These are phyloP conservation scores for Elaphomyces granulatus DNA, from an alignment of 495 filamentous ascomycete genomes.

Conservation along the genomic window DNA sequence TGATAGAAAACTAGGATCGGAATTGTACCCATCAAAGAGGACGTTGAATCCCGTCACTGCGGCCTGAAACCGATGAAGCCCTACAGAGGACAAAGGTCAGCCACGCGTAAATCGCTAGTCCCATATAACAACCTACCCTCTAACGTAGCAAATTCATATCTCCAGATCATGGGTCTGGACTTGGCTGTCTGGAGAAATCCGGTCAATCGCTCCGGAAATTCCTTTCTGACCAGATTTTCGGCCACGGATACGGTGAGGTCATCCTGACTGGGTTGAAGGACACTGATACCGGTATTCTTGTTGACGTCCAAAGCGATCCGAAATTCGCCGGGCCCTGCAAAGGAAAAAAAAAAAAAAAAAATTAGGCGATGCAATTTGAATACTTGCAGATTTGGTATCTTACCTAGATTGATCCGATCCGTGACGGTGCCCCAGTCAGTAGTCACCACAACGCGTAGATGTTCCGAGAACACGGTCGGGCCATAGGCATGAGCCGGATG, in stretches of 20 bases:
- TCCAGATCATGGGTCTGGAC: constrained; percentile 26
- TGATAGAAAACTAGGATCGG: constrained; percentile 1
- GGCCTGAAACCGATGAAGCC: constrained; percentile 61
- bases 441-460: constrained; percentile 51
- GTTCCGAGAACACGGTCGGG: constrained; percentile 52
- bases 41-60: constrained; percentile 66
- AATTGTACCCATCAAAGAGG: constrained; percentile 55
- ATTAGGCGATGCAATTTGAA: no score
- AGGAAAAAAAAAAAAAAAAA: not conserved
- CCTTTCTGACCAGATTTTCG: constrained; percentile 45
- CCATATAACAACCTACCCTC: constrained; percentile 30
- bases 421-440: constrained; percentile 54
- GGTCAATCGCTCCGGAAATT: constrained; percentile 38
- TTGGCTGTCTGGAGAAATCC: constrained; percentile 36
- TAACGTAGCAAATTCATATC: constrained; percentile 27
- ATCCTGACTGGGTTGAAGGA: constrained; percentile 48
- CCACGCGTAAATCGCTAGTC: not conserved
- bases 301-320: constrained; percentile 45
- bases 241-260: constrained; percentile 55
- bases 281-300: constrained; percentile 42
- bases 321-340: constrained; percentile 49
- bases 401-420: constrained; percentile 59
- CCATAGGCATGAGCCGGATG: constrained; percentile 32
- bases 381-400: no score
- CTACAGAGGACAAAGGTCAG: constrained; percentile 25